Percentiles rank a stretch among this genome's conserved stretches.
Conservation (phyloP, 306 rosid genomes). For the Acacia crassicarpa region DNA sequence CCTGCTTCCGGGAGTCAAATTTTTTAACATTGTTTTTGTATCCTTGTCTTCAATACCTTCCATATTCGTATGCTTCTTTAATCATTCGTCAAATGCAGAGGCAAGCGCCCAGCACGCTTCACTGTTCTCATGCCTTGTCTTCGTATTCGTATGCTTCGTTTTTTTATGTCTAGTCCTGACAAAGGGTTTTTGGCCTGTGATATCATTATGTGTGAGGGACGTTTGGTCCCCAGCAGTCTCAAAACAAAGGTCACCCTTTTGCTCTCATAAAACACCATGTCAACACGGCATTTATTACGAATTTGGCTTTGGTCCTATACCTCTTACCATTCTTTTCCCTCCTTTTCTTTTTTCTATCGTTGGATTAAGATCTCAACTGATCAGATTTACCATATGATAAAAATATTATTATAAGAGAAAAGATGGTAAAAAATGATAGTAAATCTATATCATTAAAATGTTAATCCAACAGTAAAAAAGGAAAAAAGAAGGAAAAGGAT, state of each 20-base stretch:
- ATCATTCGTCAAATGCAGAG: background rate
- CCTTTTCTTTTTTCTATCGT: no score
- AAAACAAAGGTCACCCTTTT: background rate
- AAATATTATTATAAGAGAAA: no score
- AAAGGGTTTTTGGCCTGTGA: background rate
- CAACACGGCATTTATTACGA: background rate
- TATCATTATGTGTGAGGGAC: background rate
- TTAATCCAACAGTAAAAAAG: no score
- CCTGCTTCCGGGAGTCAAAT: constrained; percentile 17
- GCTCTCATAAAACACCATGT: background rate
- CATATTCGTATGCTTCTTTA: background rate
- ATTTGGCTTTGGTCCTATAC: no score
- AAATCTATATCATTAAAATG: no score
- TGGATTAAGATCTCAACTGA: no score
- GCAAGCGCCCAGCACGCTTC: constrained; percentile 6
- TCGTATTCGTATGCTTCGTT: background rate
- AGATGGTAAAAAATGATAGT: no score
- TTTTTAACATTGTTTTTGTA: constrained; percentile 18
- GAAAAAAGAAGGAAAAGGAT: no score
- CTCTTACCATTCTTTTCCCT: no score
- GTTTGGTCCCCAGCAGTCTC: background rate
- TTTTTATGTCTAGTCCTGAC: background rate
- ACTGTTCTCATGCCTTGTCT: background rate
- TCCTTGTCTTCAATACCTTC: background rate
- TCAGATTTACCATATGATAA: no score